Conservation (phyloP, 805 yeast species). For the Suhomyces sp. region DNA sequence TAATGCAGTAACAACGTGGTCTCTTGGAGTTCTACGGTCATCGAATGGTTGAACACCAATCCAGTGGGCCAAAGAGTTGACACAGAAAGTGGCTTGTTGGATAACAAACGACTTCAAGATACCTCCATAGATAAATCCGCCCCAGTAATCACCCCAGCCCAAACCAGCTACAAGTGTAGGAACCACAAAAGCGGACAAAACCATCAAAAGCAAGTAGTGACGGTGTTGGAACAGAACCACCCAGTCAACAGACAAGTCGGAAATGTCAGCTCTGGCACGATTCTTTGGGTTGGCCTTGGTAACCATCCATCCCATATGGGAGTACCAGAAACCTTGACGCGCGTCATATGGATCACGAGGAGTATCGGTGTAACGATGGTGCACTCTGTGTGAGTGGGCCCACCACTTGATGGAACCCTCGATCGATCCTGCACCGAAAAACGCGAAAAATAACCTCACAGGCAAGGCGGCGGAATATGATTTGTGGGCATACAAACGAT, state of each 20-base stretch:
- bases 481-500: constrained; percentile 75
- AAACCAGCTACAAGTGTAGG: constrained; percentile 49
- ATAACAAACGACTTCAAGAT: constrained; percentile 63
- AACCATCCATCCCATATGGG: constrained; percentile 87
- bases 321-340: constrained; percentile 76
- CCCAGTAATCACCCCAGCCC: constrained; percentile 42
- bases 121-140: constrained; percentile 79
- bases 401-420: constrained; percentile 90
- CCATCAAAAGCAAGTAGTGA: constrained; percentile 64
- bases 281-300: constrained; percentile 75
- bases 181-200: constrained; percentile 55
- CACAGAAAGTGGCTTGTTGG: constrained; percentile 86
- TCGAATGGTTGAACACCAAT: constrained; percentile 84
- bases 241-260: constrained; percentile 75
- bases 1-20: constrained; percentile 74
- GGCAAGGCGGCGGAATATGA: constrained; percentile 64
- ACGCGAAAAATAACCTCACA: constrained; percentile 61
- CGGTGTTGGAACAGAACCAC: constrained; percentile 78
- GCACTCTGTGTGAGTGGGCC: constrained; percentile 82
- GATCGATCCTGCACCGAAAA: constrained; percentile 79
- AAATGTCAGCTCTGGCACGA: constrained; percentile 78
- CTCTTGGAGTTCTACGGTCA: constrained; percentile 84
- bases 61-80: constrained; percentile 84
- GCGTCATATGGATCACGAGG: constrained; percentile 84
- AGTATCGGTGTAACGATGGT: constrained; percentile 85